These are phyloP conservation scores for Rhododendron mucronatum DNA, from an alignment of 148 eudicot genomes.

Conservation along the genomic window DNA sequence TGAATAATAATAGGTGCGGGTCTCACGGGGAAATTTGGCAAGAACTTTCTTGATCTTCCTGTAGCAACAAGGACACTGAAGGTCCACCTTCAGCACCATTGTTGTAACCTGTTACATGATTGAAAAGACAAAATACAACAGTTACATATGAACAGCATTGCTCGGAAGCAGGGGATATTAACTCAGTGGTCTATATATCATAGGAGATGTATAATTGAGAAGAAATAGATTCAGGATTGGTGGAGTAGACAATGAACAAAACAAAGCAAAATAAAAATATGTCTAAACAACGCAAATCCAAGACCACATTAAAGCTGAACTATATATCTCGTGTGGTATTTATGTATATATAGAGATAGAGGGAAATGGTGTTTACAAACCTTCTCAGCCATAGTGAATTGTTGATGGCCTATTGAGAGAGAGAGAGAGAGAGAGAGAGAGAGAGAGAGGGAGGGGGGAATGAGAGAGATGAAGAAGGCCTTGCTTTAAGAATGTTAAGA, in stretches of 20 bases:
- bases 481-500: neutral
- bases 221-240: neutral
- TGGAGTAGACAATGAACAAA: neutral
- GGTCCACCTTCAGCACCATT: conserved; percentile 76
- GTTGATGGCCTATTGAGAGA: neutral
- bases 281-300: neutral
- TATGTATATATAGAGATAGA: neutral
- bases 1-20: neutral
- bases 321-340: neutral
- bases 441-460: neutral
- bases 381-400: conserved; percentile 2
- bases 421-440: neutral
- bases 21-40: conserved; percentile 76
- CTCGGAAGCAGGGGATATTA: neutral
- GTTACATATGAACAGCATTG: neutral
- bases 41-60: conserved; percentile 65
- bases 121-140: neutral
- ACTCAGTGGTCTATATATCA: neutral
- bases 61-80: conserved; percentile 68
- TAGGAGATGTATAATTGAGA: neutral
- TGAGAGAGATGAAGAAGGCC: neutral
- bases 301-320: neutral
- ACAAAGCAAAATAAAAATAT: neutral
- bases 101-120: conserved; percentile 38
- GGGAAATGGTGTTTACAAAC: neutral